A percentile compares a stretch with the other conserved stretches of the same genome.
Evolutionary conservation across 202 grass and related monocot genomes (phyloP).

Genomic region (Elaeis oleifera): DNA sequence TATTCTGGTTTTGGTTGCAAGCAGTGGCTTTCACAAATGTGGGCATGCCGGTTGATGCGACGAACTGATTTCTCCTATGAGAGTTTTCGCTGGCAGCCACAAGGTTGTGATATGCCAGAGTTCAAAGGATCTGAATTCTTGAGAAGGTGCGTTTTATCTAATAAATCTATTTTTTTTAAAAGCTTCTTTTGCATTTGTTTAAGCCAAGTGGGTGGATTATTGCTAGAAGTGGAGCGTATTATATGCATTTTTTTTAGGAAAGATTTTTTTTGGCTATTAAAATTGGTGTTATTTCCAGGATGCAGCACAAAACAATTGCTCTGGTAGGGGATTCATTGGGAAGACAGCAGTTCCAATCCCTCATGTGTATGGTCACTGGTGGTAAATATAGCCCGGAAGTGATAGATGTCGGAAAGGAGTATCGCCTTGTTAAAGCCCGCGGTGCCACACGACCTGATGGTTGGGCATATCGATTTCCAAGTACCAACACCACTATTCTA

Average conservation of each 20-base stretch:
- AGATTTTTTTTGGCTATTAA: too few species aligned
- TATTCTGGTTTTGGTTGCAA: conserved; percentile 5
- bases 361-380: conserved; percentile 12
- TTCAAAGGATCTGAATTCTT: neutral
- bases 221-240: too few species aligned
- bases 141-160: neutral
- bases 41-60: conserved; percentile 6
- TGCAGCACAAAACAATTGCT: conserved; percentile 9
- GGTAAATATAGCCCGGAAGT: conserved; percentile 1
- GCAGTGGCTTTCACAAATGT: conserved; percentile 5
- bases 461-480: conserved; percentile 8
- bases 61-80: conserved; percentile 7
- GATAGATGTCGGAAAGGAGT: conserved; percentile 1
- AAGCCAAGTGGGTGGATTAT: too few species aligned
- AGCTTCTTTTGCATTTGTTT: neutral
- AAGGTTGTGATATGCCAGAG: conserved; percentile 8
- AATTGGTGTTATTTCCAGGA: neutral
- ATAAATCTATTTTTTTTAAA: neutral
- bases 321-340: conserved; percentile 10
- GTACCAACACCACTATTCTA: conserved; percentile 3
- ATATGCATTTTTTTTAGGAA: too few species aligned
- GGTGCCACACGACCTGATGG: neutral
- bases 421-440: neutral
- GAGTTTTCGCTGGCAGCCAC: conserved; percentile 4
- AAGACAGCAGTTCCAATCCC: neutral